Evolutionary conservation across 2,329 filamentous ascomycete genomes (phyloP), one percentile per base, ranked within the genome.

Genomic region (Cadophora sp.): DNA sequence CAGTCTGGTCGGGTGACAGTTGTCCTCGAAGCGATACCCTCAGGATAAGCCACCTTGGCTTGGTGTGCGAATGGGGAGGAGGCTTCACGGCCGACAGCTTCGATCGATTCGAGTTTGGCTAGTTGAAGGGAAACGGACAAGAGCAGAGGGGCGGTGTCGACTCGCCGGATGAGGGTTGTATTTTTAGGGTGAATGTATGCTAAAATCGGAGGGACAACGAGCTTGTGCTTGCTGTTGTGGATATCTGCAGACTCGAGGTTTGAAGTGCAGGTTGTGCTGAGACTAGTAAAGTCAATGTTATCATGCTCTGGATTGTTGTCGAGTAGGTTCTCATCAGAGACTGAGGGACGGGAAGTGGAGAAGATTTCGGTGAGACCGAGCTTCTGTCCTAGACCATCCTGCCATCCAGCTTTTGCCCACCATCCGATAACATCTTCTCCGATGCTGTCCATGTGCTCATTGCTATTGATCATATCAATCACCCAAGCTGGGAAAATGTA

Each of bases 321-420:
- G 16, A 75, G 68, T 14, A 75, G 67, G 45, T 70, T 74, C 36
- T 74, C 74, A 50, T 77, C 74, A 47, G 80, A 80, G n/a, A 81
- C 78, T 16, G 79, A 78, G 0, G 79, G 75, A 9, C 78, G 71
- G 62, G 77, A 77, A 66, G 76, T 82, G 16, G 85, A 83, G 59
- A 96, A 83, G 4, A 95, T 85, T 53, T 90, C 83, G 59, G 86
- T 82, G 62, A 97, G 81, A 1, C 89, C 87, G 8, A 98, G 84
- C 79, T 97, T 97, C 61, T 91, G 87, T 0, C 87, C 87, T 3
- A 97, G 82, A 0, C 93, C 92, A 3, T 86, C 83, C 78, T 98
- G 94, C 96, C 96, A 99, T 64, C 89, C 89, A 0, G 95, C 89
- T 78, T 98, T 98, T 41, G 94, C 93, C 94, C 94, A 97, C 91